Evolutionary conservation across 106 monocot species (phyloP).

Genomic region (Dendrobium nobile): DNA sequence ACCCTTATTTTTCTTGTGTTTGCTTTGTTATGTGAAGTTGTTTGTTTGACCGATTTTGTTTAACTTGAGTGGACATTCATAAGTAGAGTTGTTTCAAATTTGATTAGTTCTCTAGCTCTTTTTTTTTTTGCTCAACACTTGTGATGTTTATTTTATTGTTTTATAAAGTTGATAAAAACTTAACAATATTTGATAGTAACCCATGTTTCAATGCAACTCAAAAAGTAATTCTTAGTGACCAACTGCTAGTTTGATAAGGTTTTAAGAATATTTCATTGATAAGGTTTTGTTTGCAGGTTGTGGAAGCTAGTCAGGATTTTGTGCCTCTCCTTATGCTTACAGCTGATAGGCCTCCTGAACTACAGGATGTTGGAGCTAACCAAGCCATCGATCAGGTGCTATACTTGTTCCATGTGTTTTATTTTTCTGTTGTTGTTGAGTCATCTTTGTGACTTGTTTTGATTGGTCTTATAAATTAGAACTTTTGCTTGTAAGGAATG

Average conservation of each 20-base stretch:
- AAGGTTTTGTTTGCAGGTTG: constrained; percentile 48
- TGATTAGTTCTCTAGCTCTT: neutral
- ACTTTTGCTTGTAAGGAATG: neutral
- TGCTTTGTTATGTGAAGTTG: neutral
- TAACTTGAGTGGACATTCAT: neutral
- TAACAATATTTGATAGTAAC: neutral
- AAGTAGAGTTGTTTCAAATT: neutral
- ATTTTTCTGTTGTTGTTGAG: neutral
- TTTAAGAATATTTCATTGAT: constrained; percentile 1
- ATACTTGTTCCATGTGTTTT: neutral
- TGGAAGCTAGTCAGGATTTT: constrained; percentile 84
- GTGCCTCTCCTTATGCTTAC: constrained; percentile 75
- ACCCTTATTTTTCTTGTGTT: neutral
- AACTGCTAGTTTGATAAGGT: neutral
- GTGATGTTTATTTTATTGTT: neutral
- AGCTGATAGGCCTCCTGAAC: constrained; percentile 90
- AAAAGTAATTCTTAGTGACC: neutral
- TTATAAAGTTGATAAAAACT: neutral
- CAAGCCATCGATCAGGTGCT: constrained; percentile 89
- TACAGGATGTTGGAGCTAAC: constrained; percentile 69
- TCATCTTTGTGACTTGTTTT: neutral
- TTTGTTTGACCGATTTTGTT: neutral
- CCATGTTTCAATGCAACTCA: neutral
- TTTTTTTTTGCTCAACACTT: neutral
- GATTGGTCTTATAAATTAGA: neutral